These are phyloP conservation scores for Taphrina communis DNA, from an alignment of 1,139 yeast species.

Conservation along the genomic window DNA sequence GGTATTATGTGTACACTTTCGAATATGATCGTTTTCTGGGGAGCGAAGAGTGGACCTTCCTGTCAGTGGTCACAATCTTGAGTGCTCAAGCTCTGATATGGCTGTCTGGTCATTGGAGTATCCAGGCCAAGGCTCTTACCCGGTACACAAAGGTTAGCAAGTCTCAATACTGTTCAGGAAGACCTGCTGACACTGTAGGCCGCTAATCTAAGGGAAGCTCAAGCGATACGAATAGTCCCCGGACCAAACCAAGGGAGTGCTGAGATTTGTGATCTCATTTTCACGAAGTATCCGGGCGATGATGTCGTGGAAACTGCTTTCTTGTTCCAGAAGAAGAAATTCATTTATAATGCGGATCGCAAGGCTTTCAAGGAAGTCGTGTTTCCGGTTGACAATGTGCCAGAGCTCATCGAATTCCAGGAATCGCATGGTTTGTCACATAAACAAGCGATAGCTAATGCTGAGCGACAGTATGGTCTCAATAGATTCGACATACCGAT, in stretches of 20 bases:
- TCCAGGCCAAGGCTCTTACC: conserved; percentile 71
- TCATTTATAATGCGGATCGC: conserved; percentile 65
- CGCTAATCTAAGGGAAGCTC: conserved; percentile 26
- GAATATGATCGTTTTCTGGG: conserved; percentile 68
- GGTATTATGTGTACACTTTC: conserved; percentile 61
- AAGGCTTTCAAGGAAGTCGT: conserved; percentile 77
- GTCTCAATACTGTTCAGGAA: background rate
- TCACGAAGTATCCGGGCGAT: conserved; percentile 54
- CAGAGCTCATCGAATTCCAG: conserved; percentile 67
- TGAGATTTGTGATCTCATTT: conserved; percentile 62
- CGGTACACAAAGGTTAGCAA: conserved; percentile 57
- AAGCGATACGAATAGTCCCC: conserved; percentile 73
- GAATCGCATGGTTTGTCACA: conserved; percentile 62
- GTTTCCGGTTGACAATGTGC: conserved; percentile 70
- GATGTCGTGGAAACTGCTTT: conserved; percentile 69
- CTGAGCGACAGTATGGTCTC: conserved; percentile 72
- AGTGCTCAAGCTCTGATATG: conserved; percentile 77
- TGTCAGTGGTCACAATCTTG: conserved; percentile 73
- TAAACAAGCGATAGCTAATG: conserved; percentile 60
- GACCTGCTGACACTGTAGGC: conserved; percentile 47
- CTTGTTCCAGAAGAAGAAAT: conserved; percentile 90
- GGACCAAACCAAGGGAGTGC: conserved; percentile 86
- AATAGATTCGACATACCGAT: conserved; percentile 93
- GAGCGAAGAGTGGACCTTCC: conserved; percentile 73
- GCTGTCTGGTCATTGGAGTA: conserved; percentile 96